Evolutionary conservation across 2,329 filamentous ascomycete species (phyloP).

Genomic region (Aspergillus luchuensis): DNA sequence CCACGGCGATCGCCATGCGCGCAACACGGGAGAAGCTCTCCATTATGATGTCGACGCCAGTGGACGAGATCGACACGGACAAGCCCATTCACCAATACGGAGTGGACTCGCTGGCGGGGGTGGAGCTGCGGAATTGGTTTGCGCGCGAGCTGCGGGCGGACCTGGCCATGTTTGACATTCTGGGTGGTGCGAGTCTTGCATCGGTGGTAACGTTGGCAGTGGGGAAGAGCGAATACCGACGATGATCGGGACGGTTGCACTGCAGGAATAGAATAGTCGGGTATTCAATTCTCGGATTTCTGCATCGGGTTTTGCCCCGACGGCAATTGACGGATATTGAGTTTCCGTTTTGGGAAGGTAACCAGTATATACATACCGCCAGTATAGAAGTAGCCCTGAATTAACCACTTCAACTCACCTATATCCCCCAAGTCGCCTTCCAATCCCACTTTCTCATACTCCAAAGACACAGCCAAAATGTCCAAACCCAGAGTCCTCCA

Average conservation of each 20-base stretch:
- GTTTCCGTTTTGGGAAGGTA: neutral
- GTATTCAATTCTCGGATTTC: neutral
- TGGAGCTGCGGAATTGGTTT: constrained; percentile 13
- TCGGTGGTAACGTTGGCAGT: constrained; percentile 5
- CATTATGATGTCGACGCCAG: constrained; percentile 35
- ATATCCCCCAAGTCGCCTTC: no score
- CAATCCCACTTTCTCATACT: no score
- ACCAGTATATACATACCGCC: neutral
- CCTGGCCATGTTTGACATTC: constrained; percentile 12
- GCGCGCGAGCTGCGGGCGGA: constrained; percentile 9
- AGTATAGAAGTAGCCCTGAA: neutral
- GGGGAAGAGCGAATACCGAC: neutral
- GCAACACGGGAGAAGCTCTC: constrained; percentile 34
- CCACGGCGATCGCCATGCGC: constrained; percentile 10
- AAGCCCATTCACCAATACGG: constrained; percentile 33
- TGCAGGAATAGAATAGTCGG: neutral
- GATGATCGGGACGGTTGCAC: neutral
- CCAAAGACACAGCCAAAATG: no score
- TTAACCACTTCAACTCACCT: neutral
- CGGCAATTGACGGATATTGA: constrained; percentile 11
- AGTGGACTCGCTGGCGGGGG: constrained; percentile 10
- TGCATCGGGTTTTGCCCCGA: constrained; percentile 8
- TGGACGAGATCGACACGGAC: constrained; percentile 31
- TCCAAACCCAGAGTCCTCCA: constrained; percentile 45
- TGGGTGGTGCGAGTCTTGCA: constrained; percentile 8